These are phyloP conservation scores for Blastobotrys illinoisensis DNA, from an alignment of 1,139 yeast species.

Conservation along the genomic window DNA sequence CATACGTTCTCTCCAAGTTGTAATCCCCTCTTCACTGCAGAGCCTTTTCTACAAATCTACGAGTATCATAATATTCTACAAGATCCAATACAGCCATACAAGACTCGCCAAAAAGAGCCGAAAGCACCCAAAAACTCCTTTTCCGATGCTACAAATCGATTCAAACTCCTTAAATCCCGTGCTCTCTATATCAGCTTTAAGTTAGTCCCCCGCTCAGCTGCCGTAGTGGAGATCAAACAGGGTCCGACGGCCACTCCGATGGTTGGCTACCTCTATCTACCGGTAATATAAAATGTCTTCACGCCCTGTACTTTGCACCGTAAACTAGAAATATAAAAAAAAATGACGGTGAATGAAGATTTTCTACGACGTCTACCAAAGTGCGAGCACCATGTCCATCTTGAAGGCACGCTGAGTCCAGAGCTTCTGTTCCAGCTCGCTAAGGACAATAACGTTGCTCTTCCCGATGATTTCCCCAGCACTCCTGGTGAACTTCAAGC, in stretches of 20 bases:
- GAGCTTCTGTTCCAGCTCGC: constrained; percentile 62
- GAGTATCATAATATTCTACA: too few relatives aligned
- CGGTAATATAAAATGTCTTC: background rate
- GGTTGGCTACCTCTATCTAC: background rate
- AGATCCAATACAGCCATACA: too few relatives aligned
- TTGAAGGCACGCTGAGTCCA: constrained; percentile 79
- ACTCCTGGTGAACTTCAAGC: constrained; percentile 46
- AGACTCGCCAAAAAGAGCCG: too few relatives aligned
- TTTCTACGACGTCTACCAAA: constrained; percentile 67
- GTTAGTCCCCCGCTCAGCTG: background rate
- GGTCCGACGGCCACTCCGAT: constrained; percentile 1
- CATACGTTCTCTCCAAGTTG: constrained; percentile 13
- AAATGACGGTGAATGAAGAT: constrained; percentile 5
- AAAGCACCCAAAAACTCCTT: too few relatives aligned
- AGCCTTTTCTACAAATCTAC: too few relatives aligned
- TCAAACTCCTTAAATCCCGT: too few relatives aligned
- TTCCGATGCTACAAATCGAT: too few relatives aligned
- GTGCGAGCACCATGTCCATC: constrained; percentile 77
- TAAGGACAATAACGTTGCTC: constrained; percentile 44
- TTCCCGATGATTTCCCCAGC: constrained; percentile 61
- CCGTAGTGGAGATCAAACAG: background rate
- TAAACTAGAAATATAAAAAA: background rate
- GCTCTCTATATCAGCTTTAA: too few relatives aligned
- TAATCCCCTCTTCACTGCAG: too few relatives aligned
- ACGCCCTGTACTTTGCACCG: too few relatives aligned